Evolutionary conservation across 2,329 filamentous ascomycete species (phyloP).

Genomic region (Monosporascus sp.): DNA sequence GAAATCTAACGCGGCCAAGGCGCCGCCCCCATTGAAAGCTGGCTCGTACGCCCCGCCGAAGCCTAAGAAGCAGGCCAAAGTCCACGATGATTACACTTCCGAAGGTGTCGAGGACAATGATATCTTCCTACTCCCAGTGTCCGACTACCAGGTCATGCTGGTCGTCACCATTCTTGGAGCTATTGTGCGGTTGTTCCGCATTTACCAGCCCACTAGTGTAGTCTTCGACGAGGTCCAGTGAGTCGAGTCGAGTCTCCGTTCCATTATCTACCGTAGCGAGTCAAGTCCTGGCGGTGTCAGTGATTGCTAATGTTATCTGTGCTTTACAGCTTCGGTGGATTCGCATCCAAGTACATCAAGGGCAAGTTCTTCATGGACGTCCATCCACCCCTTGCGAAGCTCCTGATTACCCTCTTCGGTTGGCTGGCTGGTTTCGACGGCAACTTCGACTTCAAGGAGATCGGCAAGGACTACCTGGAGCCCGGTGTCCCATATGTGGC

Average conservation of each 20-base stretch:
- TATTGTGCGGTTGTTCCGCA: slow-evolving; percentile 83
- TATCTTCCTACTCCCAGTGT: slow-evolving; percentile 77
- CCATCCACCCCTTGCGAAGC: slow-evolving; percentile 94
- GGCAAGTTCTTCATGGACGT: slow-evolving; percentile 99
- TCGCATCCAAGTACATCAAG: slow-evolving; percentile 99
- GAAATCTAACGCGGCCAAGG: slow-evolving; percentile 32
- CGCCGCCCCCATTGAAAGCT: slow-evolving; percentile 29
- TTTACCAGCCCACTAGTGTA: slow-evolving; percentile 93
- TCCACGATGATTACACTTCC: slow-evolving; percentile 60
- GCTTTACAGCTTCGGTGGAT: slow-evolving; percentile 78
- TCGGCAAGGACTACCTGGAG: slow-evolving; percentile 97
- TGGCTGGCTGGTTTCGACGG: slow-evolving; percentile 95
- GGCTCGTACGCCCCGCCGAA: slow-evolving; percentile 21
- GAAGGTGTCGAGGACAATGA: slow-evolving; percentile 85
- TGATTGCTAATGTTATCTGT: slow-evolving; percentile 9
- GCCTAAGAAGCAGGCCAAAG: slow-evolving; percentile 25
- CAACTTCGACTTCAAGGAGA: slow-evolving; percentile 98
- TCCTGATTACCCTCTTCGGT: slow-evolving; percentile 90
- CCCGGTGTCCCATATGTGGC: slow-evolving; percentile 93
- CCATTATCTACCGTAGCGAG: not conserved
- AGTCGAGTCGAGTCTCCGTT: slow-evolving; percentile 34
- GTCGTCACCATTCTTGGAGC: slow-evolving; percentile 70
- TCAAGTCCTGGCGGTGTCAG: not conserved
- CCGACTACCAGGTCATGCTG: slow-evolving; percentile 76
- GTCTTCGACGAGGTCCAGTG: slow-evolving; percentile 99